Evolutionary conservation across 1,139 yeast genomes (phyloP), one percentile per base, ranked within the genome.

Genomic region (Sugiyamaella sp.): DNA sequence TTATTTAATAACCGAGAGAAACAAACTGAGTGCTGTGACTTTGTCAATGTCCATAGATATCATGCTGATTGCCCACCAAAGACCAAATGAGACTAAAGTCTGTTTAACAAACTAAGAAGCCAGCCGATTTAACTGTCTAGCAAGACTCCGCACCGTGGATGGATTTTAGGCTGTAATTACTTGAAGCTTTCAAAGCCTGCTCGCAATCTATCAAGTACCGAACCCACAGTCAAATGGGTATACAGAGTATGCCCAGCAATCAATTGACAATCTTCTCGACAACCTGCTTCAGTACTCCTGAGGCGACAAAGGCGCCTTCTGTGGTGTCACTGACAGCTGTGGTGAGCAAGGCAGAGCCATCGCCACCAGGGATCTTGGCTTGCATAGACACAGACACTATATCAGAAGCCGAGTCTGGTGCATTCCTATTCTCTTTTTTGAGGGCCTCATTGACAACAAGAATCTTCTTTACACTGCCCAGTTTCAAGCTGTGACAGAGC

Each of bases 391-490:
- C 33, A 4, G 41, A 32, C 6, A 48, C 27, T 3, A 40, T 42
- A 37, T 52, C 22, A 46, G 50, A 17, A 40, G 43, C 22, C 32
- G 22, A 14, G 8, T 29, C 51, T 17, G 52, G 41, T 16, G n/a
- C n/a, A n/a, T n/a, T n/a, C n/a, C n/a, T n/a, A n/a, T n/a, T 12
- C 8, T 29, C 14, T 4, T 29, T 29, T 29, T 29, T 14, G 14
- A 14, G n/a, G 8, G 35, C 8, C 35, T 38, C 57, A 22, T 39
- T 46, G 2, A 44, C 49, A 19, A 60, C 57, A n/a, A 68, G 57
- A 22, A 67, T 59, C 40, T 63, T 62, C 46, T 56, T 57, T 2
- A 68, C 52, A 2, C 61, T 52, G 16, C 73, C 73, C 38, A 69
- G 58, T 46, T 68, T 68, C 21, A 69, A 60, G 17, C 57, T 57